Conservation (phyloP, 2,329 filamentous ascomycete species). For the Canariomyces notabilis region DNA sequence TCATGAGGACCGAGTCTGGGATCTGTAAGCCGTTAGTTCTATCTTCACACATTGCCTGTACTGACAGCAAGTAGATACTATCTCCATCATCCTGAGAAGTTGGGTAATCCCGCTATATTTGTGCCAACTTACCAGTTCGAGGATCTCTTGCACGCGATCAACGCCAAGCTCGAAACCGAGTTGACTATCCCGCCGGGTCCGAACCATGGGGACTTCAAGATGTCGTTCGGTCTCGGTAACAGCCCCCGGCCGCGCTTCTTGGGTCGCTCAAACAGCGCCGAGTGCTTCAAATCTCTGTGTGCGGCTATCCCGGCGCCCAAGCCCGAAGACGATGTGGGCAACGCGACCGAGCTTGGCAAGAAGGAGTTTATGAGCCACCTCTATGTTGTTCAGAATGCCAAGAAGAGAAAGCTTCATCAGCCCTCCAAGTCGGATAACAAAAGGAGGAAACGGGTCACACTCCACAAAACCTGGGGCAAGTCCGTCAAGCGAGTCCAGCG, state of each 20-base stretch:
- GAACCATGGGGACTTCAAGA: constrained; percentile 50
- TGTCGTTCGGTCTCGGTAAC: constrained; percentile 56
- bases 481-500: constrained; percentile 61
- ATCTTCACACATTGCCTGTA: background rate
- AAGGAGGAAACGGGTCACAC: constrained; percentile 42
- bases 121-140: constrained; percentile 63
- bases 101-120: constrained; percentile 56
- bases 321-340: constrained; percentile 31
- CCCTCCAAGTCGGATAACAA: constrained; percentile 44
- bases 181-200: constrained; percentile 54
- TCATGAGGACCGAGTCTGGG: constrained; percentile 61
- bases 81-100: constrained; percentile 47
- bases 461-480: constrained; percentile 47
- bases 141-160: constrained; percentile 60
- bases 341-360: constrained; percentile 34
- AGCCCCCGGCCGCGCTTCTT: constrained; percentile 65
- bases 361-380: constrained; percentile 52
- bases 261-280: constrained; percentile 47
- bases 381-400: constrained; percentile 43
- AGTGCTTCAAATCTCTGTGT: constrained; percentile 30
- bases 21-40: constrained; percentile 53
- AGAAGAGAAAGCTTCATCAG: constrained; percentile 29
- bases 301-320: constrained; percentile 34
- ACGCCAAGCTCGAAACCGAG: constrained; percentile 47
- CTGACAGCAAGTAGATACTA: constrained; percentile 48